These are phyloP conservation scores for Mucor irregularis DNA, from an alignment of 371 early-diverging fungal genomes.

Conservation along the genomic window DNA sequence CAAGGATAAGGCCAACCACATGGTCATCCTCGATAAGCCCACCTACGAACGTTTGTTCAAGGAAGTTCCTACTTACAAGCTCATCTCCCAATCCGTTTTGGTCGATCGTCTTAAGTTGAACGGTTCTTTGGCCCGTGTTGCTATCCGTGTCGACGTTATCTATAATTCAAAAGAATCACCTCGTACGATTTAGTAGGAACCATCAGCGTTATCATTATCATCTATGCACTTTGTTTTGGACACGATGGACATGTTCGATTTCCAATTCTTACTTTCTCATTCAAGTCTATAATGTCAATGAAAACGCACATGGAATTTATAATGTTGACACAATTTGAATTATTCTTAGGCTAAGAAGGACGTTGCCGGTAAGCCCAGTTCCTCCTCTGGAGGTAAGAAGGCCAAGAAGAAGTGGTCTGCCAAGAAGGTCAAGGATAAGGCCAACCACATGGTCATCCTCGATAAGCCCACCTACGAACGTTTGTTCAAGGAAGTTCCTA, in stretches of 20 bases:
- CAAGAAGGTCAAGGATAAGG: conserved; percentile 96
- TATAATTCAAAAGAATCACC: too few relatives aligned
- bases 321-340: not conserved
- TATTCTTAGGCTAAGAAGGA: conserved; percentile 65
- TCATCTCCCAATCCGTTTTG: conserved; percentile 95
- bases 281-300: not conserved
- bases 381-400: conserved; percentile 83
- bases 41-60: conserved; percentile 95
- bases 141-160: too few relatives aligned
- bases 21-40: conserved; percentile 89
- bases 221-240: too few relatives aligned
- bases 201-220: too few relatives aligned
- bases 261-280: not conserved
- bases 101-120: conserved; percentile 98
- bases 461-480: conserved; percentile 91
- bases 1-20: conserved; percentile 97
- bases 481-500: conserved; percentile 98
- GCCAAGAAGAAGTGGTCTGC: conserved; percentile 98
- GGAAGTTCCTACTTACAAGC: conserved; percentile 99
- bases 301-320: not conserved
- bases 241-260: too few relatives aligned
- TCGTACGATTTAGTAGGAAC: too few relatives aligned
- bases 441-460: conserved; percentile 94
- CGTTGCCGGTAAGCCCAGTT: conserved; percentile 71
- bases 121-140: conserved; percentile 96